A percentile compares a stretch with the other conserved stretches of the same genome.
These are phyloP conservation scores for Leccinum uliginosum DNA, from an alignment of 768 basidiomycete species.

Conservation along the genomic window DNA sequence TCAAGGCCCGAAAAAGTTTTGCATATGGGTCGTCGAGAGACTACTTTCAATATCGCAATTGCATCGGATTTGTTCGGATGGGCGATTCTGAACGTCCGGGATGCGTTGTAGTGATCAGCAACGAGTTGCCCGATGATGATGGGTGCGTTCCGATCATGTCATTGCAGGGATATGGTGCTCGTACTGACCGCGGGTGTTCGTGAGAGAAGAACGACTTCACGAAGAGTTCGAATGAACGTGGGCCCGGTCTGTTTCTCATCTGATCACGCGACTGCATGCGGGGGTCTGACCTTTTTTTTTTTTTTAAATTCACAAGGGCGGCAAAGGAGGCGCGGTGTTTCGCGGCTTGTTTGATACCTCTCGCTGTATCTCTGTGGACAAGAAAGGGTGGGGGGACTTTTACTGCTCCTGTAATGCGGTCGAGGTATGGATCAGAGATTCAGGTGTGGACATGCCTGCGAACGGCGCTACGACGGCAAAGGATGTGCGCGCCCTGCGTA, in stretches of 20 bases:
- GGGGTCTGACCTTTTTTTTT: conserved; percentile 8
- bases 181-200: not conserved
- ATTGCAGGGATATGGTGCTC: not conserved
- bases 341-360: conserved; percentile 43
- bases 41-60: conserved; percentile 55
- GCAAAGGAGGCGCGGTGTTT: conserved; percentile 36
- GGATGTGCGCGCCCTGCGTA: not conserved
- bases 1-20: conserved; percentile 57
- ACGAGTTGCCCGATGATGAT: conserved; percentile 30
- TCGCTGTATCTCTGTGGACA: conserved; percentile 43
- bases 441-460: not conserved
- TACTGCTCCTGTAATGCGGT: conserved; percentile 51
- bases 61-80: conserved; percentile 71
- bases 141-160: conserved; percentile 13
- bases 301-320: conserved; percentile 32
- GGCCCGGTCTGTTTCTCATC: conserved; percentile 45
- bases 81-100: conserved; percentile 54
- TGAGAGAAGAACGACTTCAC: conserved; percentile 20
- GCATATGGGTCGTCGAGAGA: conserved; percentile 65
- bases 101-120: conserved; percentile 72
- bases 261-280: conserved; percentile 1
- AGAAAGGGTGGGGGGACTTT: conserved; percentile 64
- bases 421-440: conserved; percentile 52
- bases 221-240: conserved; percentile 56
- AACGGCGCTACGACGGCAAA: not conserved